phyloP scores from a whole-genome alignment of 352 stramenopile species.

The Phytophthora aleatoria region DNA sequence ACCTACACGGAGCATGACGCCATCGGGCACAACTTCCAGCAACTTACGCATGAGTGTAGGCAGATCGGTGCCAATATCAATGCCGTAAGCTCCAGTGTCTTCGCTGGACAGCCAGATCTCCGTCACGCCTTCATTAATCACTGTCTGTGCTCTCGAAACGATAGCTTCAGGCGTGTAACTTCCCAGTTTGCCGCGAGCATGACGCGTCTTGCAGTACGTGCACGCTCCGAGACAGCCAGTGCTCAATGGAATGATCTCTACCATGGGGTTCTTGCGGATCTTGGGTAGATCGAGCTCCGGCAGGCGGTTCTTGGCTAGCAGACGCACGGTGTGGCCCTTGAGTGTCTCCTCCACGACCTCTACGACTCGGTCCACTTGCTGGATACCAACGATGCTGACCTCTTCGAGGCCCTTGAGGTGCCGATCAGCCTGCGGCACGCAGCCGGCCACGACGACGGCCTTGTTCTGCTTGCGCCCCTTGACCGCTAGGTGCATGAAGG shows the following conservation, averaged over 20 bases:
- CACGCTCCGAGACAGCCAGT: constrained; percentile 92
- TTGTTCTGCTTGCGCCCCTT: constrained; percentile 84
- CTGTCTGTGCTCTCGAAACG: constrained; percentile 60
- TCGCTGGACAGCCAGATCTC: constrained; percentile 94
- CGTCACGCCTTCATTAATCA: constrained; percentile 83
- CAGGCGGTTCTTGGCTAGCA: constrained; percentile 84
- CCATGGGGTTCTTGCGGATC: constrained; percentile 91
- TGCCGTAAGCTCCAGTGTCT: constrained; percentile 92
- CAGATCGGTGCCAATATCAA: constrained; percentile 87
- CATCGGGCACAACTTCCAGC: constrained; percentile 64
- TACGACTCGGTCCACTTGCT: constrained; percentile 91
- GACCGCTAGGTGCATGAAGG: constrained; percentile 89
- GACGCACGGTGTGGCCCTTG: constrained; percentile 86
- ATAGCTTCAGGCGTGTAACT: constrained; percentile 88
- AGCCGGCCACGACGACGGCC: constrained; percentile 90
- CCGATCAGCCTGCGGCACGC: constrained; percentile 90
- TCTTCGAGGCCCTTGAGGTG: constrained; percentile 82
- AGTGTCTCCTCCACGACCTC: constrained; percentile 93
- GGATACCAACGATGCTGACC: constrained; percentile 89
- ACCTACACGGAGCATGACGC: constrained; percentile 90
- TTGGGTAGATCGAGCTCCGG: constrained; percentile 91
- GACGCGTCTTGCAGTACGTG: constrained; percentile 94
- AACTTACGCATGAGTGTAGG: constrained; percentile 68
- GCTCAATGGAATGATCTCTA: constrained; percentile 93
- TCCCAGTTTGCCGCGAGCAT: constrained; percentile 90